Evolutionary conservation across 768 basidiomycete genomes (phyloP), one percentile per base, ranked within the genome.

Genomic region (Boletus rufocinnamomeus): DNA sequence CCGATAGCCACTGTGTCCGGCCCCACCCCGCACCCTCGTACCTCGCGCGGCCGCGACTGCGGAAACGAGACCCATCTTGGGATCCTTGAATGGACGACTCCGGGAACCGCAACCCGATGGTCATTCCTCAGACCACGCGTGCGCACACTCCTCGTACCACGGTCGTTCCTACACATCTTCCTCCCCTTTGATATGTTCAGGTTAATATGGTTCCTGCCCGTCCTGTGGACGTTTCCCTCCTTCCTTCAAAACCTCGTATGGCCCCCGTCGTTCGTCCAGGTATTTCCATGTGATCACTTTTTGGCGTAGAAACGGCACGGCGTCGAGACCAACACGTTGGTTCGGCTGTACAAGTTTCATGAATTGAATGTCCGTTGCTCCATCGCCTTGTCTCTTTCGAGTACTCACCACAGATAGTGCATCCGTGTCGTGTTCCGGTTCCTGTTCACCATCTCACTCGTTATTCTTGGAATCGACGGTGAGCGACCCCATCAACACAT

Each of bases 281-380:
- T 8, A 8, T 56, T 25, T 30, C 7, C 40, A n/a, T 9, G 23
- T 44, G 41, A 19, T 23, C n/a, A 45, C 6, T 0, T 46, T 11
- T n/a, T 13, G 45, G 54, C 10, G 53, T 58, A 91, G 88, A 81
- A 80, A 66, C 64, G 63, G 17, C 81, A 87, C 67, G 83, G 82
- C 9, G 86, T 90, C 10, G 91, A 93, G 52, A 78, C 64, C 19
- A 76, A 65, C 32, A 90, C 87, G 3, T 78, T 93, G 48, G 80
- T 89, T 23, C 84, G 90, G 23, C 73, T 94, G 50, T 86, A 86
- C 37, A 92, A 87, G 61, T 93, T 90, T 67, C 87, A 89, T 41
- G 89, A 93, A 66, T 73, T 93, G 41, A 94, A 94, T 63, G 91
- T 93, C 61, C 37, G 89, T 74, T 7, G 28, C 23, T 16, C 16